A percentile compares a stretch with the other conserved stretches of the same genome.
Evolutionary conservation across 306 rosid genomes (phyloP).

Genomic region (Ceratonia siliqua): DNA sequence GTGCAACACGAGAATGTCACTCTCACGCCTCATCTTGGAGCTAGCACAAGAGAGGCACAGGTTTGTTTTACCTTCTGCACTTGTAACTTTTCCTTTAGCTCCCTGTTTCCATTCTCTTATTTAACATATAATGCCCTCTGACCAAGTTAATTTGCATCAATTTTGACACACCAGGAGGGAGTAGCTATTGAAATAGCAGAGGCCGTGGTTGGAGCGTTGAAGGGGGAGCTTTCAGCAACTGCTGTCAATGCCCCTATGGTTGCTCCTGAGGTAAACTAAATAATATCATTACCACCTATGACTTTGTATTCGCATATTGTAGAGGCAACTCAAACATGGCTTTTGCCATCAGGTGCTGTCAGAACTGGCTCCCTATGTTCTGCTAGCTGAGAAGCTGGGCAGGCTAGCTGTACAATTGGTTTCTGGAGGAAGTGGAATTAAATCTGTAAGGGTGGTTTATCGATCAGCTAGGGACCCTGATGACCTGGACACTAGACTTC

Average conservation of each 20-base stretch:
- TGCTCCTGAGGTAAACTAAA: conserved; percentile 54
- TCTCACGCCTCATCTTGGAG: conserved; percentile 80
- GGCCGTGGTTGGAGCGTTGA: conserved; percentile 75
- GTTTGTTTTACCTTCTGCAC: conserved; percentile 19
- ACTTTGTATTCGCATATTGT: neutral
- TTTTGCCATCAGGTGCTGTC: conserved; percentile 47
- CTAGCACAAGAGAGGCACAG: conserved; percentile 85
- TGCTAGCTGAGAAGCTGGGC: conserved; percentile 68
- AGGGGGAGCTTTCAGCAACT: conserved; percentile 73
- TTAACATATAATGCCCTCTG: neutral
- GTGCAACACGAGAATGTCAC: conserved; percentile 70
- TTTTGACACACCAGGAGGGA: conserved; percentile 51
- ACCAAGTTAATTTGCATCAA: neutral
- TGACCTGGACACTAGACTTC: conserved; percentile 73
- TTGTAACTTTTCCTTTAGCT: neutral
- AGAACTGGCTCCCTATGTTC: conserved; percentile 63
- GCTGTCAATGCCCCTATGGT: conserved; percentile 85
- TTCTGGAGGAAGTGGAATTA: conserved; percentile 62
- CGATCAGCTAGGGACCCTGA: conserved; percentile 53
- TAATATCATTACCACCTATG: neutral
- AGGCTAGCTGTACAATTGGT: conserved; percentile 61
- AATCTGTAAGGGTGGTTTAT: conserved; percentile 56
- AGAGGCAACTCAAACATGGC: neutral
- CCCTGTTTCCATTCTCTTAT: neutral
- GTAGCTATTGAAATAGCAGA: conserved; percentile 85